A percentile compares a stretch with the other conserved stretches of the same genome.
phyloP scores from a whole-genome alignment of 2,329 filamentous ascomycete species.

The Curvularia spicifera region DNA sequence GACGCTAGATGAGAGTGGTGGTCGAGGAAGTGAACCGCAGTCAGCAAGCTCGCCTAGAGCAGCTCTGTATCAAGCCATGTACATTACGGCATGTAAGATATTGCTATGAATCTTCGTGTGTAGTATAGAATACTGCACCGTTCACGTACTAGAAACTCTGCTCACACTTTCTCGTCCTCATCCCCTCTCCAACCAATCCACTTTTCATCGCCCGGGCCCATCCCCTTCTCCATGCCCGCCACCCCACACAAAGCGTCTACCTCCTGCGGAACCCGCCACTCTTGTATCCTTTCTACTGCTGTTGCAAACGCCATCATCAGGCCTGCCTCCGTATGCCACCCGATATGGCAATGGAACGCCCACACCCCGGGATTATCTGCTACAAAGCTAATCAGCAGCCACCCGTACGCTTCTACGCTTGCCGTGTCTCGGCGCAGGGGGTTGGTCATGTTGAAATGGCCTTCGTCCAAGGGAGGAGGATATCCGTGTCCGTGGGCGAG shows the following conservation, averaged over 20 bases:
- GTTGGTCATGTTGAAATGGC: slow-evolving; percentile 39
- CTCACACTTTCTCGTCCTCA: not conserved
- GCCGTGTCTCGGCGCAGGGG: slow-evolving; percentile 72
- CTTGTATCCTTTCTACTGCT: slow-evolving; percentile 55
- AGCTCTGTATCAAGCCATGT: slow-evolving; percentile 1
- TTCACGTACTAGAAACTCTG: not conserved
- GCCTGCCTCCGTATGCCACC: slow-evolving; percentile 56
- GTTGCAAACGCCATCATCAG: slow-evolving; percentile 64
- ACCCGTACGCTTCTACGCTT: slow-evolving; percentile 68
- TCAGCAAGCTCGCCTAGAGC: not conserved
- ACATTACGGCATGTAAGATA: slow-evolving; percentile 7
- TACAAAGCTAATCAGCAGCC: slow-evolving; percentile 65
- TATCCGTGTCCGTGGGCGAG: slow-evolving; percentile 16
- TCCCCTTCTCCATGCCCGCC: slow-evolving; percentile 52
- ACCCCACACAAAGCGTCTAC: slow-evolving; percentile 56
- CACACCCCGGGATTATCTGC: slow-evolving; percentile 69
- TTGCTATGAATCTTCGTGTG: not conserved
- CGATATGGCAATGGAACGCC: slow-evolving; percentile 78
- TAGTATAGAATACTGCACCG: not conserved
- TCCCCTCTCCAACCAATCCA: slow-evolving; percentile 49
- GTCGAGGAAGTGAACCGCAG: not conserved
- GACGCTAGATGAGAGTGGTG: not conserved
- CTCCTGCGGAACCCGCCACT: slow-evolving; percentile 53
- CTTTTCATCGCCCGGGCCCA: slow-evolving; percentile 57
- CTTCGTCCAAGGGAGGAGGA: slow-evolving; percentile 54